Evolutionary conservation across 257 asterid genomes (phyloP).

Genomic region (Craterostigma plantagineum): DNA sequence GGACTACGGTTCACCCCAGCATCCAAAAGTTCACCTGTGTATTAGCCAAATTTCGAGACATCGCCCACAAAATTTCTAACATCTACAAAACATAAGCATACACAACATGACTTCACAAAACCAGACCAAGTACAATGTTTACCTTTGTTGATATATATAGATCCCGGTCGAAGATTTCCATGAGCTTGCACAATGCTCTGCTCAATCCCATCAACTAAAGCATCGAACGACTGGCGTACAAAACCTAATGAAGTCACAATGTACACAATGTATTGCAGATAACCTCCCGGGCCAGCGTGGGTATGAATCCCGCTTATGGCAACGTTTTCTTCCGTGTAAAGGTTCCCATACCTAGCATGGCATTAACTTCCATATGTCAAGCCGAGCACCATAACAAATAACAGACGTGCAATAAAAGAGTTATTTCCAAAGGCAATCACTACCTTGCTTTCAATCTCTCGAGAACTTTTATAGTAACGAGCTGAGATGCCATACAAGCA

Average conservation of each 20-base stretch:
- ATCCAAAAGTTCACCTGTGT: constrained; percentile 77
- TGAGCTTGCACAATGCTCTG: constrained; percentile 86
- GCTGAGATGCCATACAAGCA: constrained; percentile 97
- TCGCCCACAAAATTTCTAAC: no score
- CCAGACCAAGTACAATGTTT: background rate
- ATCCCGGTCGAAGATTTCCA: constrained; percentile 78
- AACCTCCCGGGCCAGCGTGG: constrained; percentile 99
- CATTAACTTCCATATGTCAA: background rate
- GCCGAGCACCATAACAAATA: no score
- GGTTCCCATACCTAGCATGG: constrained; percentile 63
- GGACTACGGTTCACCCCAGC: constrained; percentile 96
- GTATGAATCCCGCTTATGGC: constrained; percentile 96
- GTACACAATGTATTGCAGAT: constrained; percentile 83
- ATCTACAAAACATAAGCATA: no score
- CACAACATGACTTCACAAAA: no score
- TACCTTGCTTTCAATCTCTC: constrained; percentile 91
- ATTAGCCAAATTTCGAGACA: constrained; percentile 8
- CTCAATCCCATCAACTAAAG: constrained; percentile 90
- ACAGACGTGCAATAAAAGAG: no score
- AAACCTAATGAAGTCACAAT: constrained; percentile 93
- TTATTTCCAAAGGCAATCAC: background rate
- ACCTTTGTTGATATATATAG: constrained; percentile 79
- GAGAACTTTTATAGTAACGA: constrained; percentile 75
- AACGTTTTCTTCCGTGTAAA: constrained; percentile 75
- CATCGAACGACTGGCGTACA: constrained; percentile 94